phyloP scores from a whole-genome alignment of 2,329 filamentous ascomycete genomes.

The Alternaria rosae region DNA sequence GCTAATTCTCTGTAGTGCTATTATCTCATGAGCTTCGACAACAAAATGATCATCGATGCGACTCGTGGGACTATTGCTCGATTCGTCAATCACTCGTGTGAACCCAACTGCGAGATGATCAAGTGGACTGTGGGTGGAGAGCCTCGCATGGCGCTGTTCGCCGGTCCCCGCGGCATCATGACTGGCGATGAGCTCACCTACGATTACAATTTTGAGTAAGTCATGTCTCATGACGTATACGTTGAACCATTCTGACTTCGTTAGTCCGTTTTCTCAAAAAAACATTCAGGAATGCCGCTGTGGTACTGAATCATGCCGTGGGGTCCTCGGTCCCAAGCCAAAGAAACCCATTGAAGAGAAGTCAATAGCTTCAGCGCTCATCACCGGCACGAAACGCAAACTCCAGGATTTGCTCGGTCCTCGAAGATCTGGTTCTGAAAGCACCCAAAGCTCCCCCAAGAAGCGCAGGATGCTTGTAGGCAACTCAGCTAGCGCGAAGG shows the following conservation, averaged over 20 bases:
- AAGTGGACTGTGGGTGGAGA: slow-evolving; percentile 96
- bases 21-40: slow-evolving; percentile 98
- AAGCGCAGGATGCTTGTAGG: slow-evolving; percentile 38
- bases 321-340: slow-evolving; percentile 65
- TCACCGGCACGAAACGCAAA: slow-evolving; percentile 47
- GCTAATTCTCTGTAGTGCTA: slow-evolving; percentile 72
- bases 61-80: slow-evolving; percentile 94
- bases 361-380: slow-evolving; percentile 36
- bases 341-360: slow-evolving; percentile 55
- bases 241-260: slow-evolving; percentile 11
- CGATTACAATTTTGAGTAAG: slow-evolving; percentile 79
- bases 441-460: slow-evolving; percentile 38
- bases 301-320: slow-evolving; percentile 67
- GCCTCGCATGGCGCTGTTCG: slow-evolving; percentile 95
- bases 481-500: slow-evolving; percentile 30
- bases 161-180: slow-evolving; percentile 86
- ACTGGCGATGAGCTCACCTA: slow-evolving; percentile 97
- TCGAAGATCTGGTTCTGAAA: slow-evolving; percentile 29
- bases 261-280: slow-evolving; percentile 59
- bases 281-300: slow-evolving; percentile 71
- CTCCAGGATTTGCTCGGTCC: slow-evolving; percentile 38
- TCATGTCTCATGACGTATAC: slow-evolving; percentile 7
- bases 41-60: slow-evolving; percentile 98
- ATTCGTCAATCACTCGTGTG: slow-evolving; percentile 97
- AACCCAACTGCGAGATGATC: slow-evolving; percentile 96